phyloP scores from a whole-genome alignment of 768 basidiomycete genomes.

The Scleroderma bovista region DNA sequence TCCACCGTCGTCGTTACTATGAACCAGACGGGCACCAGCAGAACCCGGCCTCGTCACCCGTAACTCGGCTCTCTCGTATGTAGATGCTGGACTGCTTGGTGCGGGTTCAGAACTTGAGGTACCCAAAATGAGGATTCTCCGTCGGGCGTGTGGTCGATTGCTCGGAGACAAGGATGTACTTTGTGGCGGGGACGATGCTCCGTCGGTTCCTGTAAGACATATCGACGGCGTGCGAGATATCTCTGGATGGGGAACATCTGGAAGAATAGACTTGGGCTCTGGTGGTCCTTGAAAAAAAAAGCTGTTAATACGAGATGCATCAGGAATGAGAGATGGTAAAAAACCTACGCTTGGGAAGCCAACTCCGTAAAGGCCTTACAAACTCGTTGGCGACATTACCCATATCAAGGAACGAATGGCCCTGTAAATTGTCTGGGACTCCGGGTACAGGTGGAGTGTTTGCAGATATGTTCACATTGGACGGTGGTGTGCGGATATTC shows the following conservation, averaged over 20 bases:
- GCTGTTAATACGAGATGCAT: not conserved
- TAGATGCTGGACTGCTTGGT: not conserved
- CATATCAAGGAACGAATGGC: slow-evolving; percentile 32
- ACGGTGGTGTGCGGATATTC: slow-evolving; percentile 24
- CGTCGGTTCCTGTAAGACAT: not conserved
- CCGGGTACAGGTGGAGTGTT: slow-evolving; percentile 27
- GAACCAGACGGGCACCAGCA: slow-evolving; percentile 16
- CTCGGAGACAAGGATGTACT: not conserved
- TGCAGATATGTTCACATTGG: slow-evolving; percentile 30
- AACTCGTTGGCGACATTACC: slow-evolving; percentile 28
- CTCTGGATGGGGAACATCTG: slow-evolving; percentile 18
- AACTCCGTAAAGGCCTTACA: slow-evolving; percentile 18
- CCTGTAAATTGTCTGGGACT: slow-evolving; percentile 14
- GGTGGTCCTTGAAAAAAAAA: slow-evolving; percentile 8
- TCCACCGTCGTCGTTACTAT: slow-evolving; percentile 2
- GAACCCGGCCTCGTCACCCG: slow-evolving; percentile 15
- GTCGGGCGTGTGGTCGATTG: slow-evolving; percentile 4
- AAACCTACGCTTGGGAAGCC: slow-evolving; percentile 12
- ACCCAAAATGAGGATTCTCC: slow-evolving; percentile 26
- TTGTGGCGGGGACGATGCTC: not conserved
- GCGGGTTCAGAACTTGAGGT: slow-evolving; percentile 7
- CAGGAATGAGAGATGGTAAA: not conserved
- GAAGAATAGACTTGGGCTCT: slow-evolving; percentile 11
- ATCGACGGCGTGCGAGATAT: slow-evolving; percentile 1
- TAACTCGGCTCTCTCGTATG: not conserved